phyloP scores from a whole-genome alignment of 2,329 filamentous ascomycete genomes.

The Lithohypha guttulata region DNA sequence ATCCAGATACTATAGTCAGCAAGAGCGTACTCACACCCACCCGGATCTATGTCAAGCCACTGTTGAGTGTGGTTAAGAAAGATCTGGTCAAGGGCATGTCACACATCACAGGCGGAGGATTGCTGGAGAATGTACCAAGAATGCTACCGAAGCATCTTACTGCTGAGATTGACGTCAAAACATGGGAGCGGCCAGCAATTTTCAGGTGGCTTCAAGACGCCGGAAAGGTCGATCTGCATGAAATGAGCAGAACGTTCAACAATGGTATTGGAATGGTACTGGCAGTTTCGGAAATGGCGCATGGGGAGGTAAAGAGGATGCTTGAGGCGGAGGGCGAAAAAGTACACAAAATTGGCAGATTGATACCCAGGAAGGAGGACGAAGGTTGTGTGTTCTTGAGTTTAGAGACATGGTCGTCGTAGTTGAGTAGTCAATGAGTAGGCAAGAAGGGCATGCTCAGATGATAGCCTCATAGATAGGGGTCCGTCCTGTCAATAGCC shows the following conservation, averaged over 20 bases:
- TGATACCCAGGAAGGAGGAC: slow-evolving; percentile 47
- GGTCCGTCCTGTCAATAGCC: not conserved
- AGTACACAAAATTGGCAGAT: slow-evolving; percentile 63
- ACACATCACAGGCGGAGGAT: slow-evolving; percentile 91
- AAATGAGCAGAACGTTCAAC: slow-evolving; percentile 93
- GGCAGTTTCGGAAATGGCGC: slow-evolving; percentile 59
- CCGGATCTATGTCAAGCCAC: slow-evolving; percentile 78
- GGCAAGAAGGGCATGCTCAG: too few relatives aligned
- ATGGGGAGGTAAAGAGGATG: slow-evolving; percentile 46
- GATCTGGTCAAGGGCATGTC: slow-evolving; percentile 78
- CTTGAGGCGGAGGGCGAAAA: slow-evolving; percentile 62
- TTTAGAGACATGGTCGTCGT: slow-evolving; percentile 37
- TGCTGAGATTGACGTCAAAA: slow-evolving; percentile 65
- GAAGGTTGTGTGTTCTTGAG: slow-evolving; percentile 53
- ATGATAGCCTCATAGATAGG: slow-evolving; percentile 1
- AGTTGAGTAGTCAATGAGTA: too few relatives aligned
- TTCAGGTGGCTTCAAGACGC: slow-evolving; percentile 75
- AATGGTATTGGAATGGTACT: slow-evolving; percentile 90
- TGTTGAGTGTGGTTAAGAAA: slow-evolving; percentile 54
- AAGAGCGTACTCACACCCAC: slow-evolving; percentile 77
- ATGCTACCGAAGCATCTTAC: slow-evolving; percentile 73
- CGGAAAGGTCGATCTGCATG: slow-evolving; percentile 52
- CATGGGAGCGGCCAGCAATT: slow-evolving; percentile 67
- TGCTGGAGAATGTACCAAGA: slow-evolving; percentile 86
- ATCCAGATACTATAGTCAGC: slow-evolving; percentile 47